Conservation (phyloP, 225 moss, liverwort and hornwort genomes). For the Takakia lepidozioides region DNA sequence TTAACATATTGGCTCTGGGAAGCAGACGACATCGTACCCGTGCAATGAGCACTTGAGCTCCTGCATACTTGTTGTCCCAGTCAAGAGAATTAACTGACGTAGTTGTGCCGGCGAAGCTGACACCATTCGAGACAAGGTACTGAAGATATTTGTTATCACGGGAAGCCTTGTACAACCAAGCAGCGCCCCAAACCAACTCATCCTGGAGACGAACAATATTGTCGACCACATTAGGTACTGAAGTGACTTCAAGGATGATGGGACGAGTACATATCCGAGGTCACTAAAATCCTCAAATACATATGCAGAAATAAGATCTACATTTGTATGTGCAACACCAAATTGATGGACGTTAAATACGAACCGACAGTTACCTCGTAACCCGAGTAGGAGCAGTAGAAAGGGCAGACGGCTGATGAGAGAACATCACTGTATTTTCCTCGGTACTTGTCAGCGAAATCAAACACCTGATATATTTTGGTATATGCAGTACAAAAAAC, state of each 20-base stretch:
- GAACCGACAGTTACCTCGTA: conserved; percentile 33
- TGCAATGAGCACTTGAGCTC: conserved; percentile 60
- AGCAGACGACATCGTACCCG: too few relatives aligned
- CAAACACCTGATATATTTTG: conserved; percentile 81
- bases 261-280: background rate
- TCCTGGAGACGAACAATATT: conserved; percentile 27
- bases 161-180: conserved; percentile 71
- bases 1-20: too few relatives aligned
- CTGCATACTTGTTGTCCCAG: conserved; percentile 78
- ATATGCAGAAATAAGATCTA: too few relatives aligned
- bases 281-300: too few relatives aligned
- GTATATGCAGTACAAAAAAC: too few relatives aligned
- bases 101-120: conserved; percentile 24
- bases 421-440: conserved; percentile 63
- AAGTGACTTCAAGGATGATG: too few relatives aligned
- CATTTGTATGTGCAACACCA: too few relatives aligned
- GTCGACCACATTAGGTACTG: too few relatives aligned
- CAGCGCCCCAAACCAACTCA: conserved; percentile 74
- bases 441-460: conserved; percentile 51
- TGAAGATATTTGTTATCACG: conserved; percentile 23
- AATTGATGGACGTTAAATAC: too few relatives aligned
- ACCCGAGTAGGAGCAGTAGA: conserved; percentile 69
- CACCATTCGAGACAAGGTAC: conserved; percentile 39
- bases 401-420: conserved; percentile 45
- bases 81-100: conserved; percentile 22